Evolutionary conservation across 108 stramenopile genomes (phyloP).

Genomic region (Skeletonema tropicum): DNA sequence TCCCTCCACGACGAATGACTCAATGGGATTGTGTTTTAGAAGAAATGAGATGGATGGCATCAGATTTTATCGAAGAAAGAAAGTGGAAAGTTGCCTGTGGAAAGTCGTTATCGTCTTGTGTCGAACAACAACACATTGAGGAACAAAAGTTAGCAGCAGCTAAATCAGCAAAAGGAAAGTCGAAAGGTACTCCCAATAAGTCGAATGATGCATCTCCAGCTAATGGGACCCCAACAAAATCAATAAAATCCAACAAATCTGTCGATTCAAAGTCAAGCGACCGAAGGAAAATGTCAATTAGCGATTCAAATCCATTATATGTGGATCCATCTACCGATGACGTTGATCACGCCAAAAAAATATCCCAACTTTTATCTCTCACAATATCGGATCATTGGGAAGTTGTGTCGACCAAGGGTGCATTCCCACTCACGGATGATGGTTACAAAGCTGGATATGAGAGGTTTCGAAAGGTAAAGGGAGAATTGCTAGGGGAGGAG

Average conservation of each 20-base stretch:
- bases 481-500: background rate
- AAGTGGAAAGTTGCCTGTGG: constrained; percentile 82
- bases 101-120: constrained; percentile 40
- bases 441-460: background rate
- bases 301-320: constrained; percentile 20
- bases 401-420: background rate
- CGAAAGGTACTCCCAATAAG: constrained; percentile 13
- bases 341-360: background rate
- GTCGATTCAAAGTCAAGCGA: background rate
- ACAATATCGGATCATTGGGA: constrained; percentile 28
- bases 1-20: constrained; percentile 73
- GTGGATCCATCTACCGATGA: constrained; percentile 24
- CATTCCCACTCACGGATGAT: constrained; percentile 5
- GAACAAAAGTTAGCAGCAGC: constrained; percentile 17
- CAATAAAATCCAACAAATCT: constrained; percentile 5
- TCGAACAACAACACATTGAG: constrained; percentile 13
- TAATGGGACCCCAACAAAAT: background rate
- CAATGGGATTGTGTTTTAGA: constrained; percentile 87
- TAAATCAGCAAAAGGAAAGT: background rate
- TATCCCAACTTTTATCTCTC: constrained; percentile 21
- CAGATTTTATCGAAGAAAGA: constrained; percentile 88
- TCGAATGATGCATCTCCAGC: background rate
- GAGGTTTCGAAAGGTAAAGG: constrained; percentile 8
- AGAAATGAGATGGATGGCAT: constrained; percentile 89
- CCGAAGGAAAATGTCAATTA: background rate